Evolutionary conservation across 2,329 filamentous ascomycete species (phyloP), one percentile per base, ranked within the genome.

Genomic region (Colletotrichum orchidophilum): DNA sequence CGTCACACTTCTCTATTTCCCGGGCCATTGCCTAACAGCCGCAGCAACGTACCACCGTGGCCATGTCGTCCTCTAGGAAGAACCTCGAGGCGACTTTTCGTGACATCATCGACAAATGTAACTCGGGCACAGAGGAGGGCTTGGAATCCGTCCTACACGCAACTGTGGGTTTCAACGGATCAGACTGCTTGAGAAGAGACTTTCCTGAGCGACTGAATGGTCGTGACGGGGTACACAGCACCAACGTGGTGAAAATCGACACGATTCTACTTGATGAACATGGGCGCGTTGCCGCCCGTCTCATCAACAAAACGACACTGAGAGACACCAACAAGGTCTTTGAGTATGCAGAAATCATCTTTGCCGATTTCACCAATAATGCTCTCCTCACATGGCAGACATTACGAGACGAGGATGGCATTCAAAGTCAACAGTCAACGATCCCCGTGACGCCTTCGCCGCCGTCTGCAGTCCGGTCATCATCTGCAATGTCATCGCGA

Each of bases 341-440:
- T 12, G 52, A 63, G 26, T 58, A 39, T 5, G 50, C 27, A 18
- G 68, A 71, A 21, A 63, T 71, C 31, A 31, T 68, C 6, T 52
- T 67, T 13, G 42, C 63, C 15, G 33, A 35, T 27, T 71, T 67
- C 26, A 18, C 24, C 13, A 15, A 66, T 18, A 26, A 6, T 12
- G 57, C 57, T 0, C 12, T 70, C 9, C 18, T 63, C 2, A 18
- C 26, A 5, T 70, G 66, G 66, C 33, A 50, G 24, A 49, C 66
- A 15, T 13, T 70, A 3, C 55, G 55, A 27, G 62, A 66, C n/a
- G 68, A 67, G 24, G 68, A 46, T n/a, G 42, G 29, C 3, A 6
- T 21, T 27, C 35, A 26, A 0, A 15, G 33, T 1, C 61, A 9
- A 3, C 3, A 2, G 5, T 4, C 50, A 9, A 5, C 63, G 7